Conservation (phyloP, 179 eudicot species). For the Spergularia azorica region DNA sequence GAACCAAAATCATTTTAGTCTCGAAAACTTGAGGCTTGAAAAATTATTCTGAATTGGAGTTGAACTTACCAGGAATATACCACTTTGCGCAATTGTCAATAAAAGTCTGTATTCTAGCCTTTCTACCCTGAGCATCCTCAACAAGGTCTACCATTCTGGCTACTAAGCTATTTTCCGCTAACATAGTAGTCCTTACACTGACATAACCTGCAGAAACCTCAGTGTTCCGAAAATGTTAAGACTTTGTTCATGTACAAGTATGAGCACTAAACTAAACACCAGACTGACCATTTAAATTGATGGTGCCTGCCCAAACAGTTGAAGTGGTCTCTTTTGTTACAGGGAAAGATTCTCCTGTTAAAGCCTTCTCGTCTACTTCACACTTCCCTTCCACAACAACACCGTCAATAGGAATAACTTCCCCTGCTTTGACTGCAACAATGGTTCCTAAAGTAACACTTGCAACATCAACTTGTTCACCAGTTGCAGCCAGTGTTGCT, state of each 20-base stretch:
- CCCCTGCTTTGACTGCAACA: slow-evolving; percentile 41
- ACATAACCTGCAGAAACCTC: slow-evolving; percentile 51
- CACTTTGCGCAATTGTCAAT: slow-evolving; percentile 73
- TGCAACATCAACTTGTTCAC: slow-evolving; percentile 35
- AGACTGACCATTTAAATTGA: slow-evolving; percentile 42
- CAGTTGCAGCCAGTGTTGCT: slow-evolving; percentile 38
- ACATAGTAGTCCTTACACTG: slow-evolving; percentile 48
- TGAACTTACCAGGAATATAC: slow-evolving; percentile 66
- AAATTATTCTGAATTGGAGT: background rate
- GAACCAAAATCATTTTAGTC: background rate
- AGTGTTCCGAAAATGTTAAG: background rate
- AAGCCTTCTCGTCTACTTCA: slow-evolving; percentile 43
- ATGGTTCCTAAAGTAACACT: slow-evolving; percentile 29
- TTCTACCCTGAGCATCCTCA: slow-evolving; percentile 76
- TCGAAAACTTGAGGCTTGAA: background rate
- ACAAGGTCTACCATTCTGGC: slow-evolving; percentile 83
- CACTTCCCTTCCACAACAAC: slow-evolving; percentile 35
- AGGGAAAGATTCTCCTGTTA: slow-evolving; percentile 42
- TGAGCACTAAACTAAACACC: background rate
- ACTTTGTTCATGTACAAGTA: slow-evolving; percentile 5
- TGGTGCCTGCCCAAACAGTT: slow-evolving; percentile 41
- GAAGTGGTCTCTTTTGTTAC: slow-evolving; percentile 33
- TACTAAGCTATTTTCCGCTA: slow-evolving; percentile 70
- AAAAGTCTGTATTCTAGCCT: slow-evolving; percentile 61
- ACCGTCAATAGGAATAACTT: slow-evolving; percentile 39